These are phyloP conservation scores for Scheffersomyces amazonensis DNA, from an alignment of 805 yeast genomes.

Conservation along the genomic window DNA sequence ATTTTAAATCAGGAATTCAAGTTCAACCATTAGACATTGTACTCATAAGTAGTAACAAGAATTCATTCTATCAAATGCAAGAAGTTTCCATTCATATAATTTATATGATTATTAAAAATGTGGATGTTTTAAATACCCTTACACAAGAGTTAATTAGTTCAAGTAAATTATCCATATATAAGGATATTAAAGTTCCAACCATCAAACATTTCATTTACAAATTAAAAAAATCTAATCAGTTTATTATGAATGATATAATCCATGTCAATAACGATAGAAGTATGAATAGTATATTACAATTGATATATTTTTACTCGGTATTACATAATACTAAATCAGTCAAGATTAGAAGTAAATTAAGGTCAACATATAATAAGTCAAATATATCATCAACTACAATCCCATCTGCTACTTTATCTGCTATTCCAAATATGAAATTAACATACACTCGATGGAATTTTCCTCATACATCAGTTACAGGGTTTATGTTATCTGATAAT, in stretches of 20 bases:
- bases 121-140: constrained; percentile 17
- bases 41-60: constrained; percentile 66
- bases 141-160: constrained; percentile 19
- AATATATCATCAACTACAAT: constrained; percentile 8
- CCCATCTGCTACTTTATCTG: not conserved
- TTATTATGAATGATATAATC: constrained; percentile 41
- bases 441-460: constrained; percentile 45
- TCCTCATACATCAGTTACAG: constrained; percentile 17
- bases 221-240: constrained; percentile 66
- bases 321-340: constrained; percentile 25
- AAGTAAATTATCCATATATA: constrained; percentile 14
- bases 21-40: constrained; percentile 36
- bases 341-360: constrained; percentile 9
- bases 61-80: constrained; percentile 75
- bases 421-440: constrained; percentile 31
- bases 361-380: not conserved
- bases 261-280: constrained; percentile 16
- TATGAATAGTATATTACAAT: constrained; percentile 30
- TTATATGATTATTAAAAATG: constrained; percentile 18
- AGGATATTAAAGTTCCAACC: constrained; percentile 27
- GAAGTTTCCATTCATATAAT: constrained; percentile 54
- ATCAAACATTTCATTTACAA: constrained; percentile 82
- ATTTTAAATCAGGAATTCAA: constrained; percentile 12
- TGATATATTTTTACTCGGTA: constrained; percentile 32
- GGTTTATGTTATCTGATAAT: constrained; percentile 36